These are phyloP conservation scores for Coemansia umbellata DNA, from an alignment of 192 early-diverging fungal species.

Conservation along the genomic window DNA sequence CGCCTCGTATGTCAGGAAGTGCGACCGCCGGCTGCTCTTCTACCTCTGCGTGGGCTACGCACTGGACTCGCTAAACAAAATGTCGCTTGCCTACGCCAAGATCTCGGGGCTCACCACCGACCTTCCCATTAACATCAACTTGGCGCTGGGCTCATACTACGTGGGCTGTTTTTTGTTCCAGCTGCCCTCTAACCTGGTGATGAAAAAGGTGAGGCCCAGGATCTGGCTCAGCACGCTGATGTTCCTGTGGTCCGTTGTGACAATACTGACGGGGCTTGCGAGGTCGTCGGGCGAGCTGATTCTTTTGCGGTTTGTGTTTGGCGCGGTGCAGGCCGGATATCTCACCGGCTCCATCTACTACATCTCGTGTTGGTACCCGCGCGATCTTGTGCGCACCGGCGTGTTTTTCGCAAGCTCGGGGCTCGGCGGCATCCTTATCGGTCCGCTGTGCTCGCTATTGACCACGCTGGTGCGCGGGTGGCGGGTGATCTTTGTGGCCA, in stretches of 20 bases:
- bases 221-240: conserved; percentile 37
- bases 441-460: conserved; percentile 34
- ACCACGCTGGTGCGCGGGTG: conserved; percentile 15
- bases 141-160: conserved; percentile 39
- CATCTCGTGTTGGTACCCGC: conserved; percentile 49
- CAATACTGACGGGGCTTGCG: conserved; percentile 21
- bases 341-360: conserved; percentile 45
- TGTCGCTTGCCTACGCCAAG: conserved; percentile 42
- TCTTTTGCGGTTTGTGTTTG: conserved; percentile 30
- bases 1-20: conserved; percentile 29
- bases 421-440: conserved; percentile 31
- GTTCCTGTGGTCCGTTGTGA: conserved; percentile 34
- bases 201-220: conserved; percentile 27
- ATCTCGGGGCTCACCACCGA: conserved; percentile 30
- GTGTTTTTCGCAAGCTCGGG: conserved; percentile 45
- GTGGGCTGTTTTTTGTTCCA: conserved; percentile 44
- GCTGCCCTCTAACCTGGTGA: conserved; percentile 40
- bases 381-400: conserved; percentile 33
- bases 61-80: conserved; percentile 42
- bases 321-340: conserved; percentile 44
- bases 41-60: conserved; percentile 43
- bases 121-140: conserved; percentile 27
- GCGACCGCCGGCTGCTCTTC: conserved; percentile 38
- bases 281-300: conserved; percentile 10
- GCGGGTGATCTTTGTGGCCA: conserved; percentile 34